A percentile compares a stretch with the other conserved stretches of the same genome.
Conservation (phyloP, 2,329 filamentous ascomycete species). For the Hypoxylon sp. region DNA sequence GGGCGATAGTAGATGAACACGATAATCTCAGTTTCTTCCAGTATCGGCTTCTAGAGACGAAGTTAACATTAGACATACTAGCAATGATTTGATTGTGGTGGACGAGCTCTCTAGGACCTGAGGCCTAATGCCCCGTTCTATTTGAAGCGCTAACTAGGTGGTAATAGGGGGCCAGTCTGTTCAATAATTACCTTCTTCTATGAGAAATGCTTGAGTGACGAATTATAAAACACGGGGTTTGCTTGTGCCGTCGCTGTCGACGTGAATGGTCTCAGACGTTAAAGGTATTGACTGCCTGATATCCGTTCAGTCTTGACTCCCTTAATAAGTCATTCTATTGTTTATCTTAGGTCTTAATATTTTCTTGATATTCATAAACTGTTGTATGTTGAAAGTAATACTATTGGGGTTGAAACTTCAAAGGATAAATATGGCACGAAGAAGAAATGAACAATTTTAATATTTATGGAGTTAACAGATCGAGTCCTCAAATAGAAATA, state of each 20-base stretch:
- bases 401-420: neutral
- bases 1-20: no score
- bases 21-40: constrained; percentile 1
- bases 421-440: neutral
- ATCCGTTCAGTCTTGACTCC: neutral
- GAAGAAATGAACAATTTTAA: neutral
- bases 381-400: neutral
- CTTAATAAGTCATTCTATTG: neutral
- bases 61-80: neutral
- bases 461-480: neutral
- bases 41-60: neutral
- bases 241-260: neutral
- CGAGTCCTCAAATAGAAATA: neutral
- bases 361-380: neutral
- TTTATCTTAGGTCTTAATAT: neutral
- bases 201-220: neutral
- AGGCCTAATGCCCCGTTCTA: neutral
- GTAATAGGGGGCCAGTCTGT: neutral
- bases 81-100: constrained; percentile 2
- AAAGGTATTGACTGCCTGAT: neutral
- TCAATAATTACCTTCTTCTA: neutral
- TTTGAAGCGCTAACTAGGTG: neutral
- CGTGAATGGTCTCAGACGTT: neutral
- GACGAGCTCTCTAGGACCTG: neutral
- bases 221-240: neutral